Evolutionary conservation across 2,329 filamentous ascomycete genomes (phyloP), one percentile per base, ranked within the genome.

Genomic region (Piedraia hortae): DNA sequence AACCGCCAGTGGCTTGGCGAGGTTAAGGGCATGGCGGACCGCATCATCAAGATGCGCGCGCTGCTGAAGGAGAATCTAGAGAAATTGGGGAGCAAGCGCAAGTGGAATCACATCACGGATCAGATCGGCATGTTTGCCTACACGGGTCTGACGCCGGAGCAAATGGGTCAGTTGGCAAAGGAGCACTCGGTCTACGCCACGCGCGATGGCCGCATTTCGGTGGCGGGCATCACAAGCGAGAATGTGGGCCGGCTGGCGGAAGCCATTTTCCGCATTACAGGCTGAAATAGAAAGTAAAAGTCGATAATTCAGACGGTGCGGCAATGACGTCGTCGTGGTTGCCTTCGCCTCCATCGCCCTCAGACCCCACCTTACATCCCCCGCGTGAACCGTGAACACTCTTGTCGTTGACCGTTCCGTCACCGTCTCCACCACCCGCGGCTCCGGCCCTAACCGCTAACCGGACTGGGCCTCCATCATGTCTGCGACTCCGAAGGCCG

Each of bases 91-190:
- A 85, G 73, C 58, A 78, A 78, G 62, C 77, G 88, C 51, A 75
- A 93, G 58, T 97, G 85, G 85, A 74, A 70, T 47, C 85, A 97
- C 60, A 97, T 97, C 53, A 93, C 85, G 36, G 80, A 61, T 52
- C 77, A 89, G 50, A 97, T 97, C 41, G 85, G 85, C 54, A 97
- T 97, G 85, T 97, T 97, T 44, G 82, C 85, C 37, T 97, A 89
- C 62, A 97, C 85, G 23, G 85, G 85, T 30, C 56, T 97, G 40
- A 82, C 59, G 38, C 56, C 80, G 24, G 69, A 82, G 52, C 73
- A 91, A 56, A 91, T 93, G 75, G 72, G 82, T 25, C 56, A 55
- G 40, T 59, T 97, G 30, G 75, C 80, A 35, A 78, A 88, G 58
- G 75, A 93, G 58, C 75, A 85, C 61, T 90, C 77, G 28, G 82